Conservation (phyloP, 805 yeast genomes). For the Zygoascus tannicola region DNA sequence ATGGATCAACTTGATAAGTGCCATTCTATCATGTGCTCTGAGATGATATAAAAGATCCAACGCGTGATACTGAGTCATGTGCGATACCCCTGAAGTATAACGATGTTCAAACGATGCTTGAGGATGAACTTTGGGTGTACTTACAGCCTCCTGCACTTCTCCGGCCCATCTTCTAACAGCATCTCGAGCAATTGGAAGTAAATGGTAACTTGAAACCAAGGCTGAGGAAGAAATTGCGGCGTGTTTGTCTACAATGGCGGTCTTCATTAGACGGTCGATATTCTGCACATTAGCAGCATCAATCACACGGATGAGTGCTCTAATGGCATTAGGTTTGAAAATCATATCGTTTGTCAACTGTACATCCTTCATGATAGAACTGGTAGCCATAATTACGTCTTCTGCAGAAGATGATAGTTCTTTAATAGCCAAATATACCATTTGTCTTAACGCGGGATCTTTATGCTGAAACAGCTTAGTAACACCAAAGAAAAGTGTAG, state of each 20-base stretch:
- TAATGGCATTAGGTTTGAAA: conserved; percentile 89
- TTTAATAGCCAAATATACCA: conserved; percentile 88
- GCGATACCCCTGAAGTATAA: conserved; percentile 36
- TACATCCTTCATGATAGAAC: conserved; percentile 95
- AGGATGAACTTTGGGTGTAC: conserved; percentile 40
- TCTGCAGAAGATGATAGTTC: conserved; percentile 77
- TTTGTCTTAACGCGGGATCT: conserved; percentile 77
- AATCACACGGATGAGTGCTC: conserved; percentile 81
- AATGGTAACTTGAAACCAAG: conserved; percentile 78
- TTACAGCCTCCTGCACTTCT: conserved; percentile 87
- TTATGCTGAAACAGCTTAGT: conserved; percentile 92
- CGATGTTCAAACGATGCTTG: conserved; percentile 19
- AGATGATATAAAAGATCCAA: conserved; percentile 81
- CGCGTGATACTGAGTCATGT: conserved; percentile 93
- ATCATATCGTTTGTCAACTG: conserved; percentile 71
- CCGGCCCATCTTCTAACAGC: conserved; percentile 90
- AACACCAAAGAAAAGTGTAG: conserved; percentile 84
- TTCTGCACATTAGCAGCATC: conserved; percentile 82
- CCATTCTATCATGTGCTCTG: conserved; percentile 88
- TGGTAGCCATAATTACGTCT: conserved; percentile 94
- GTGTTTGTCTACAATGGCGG: conserved; percentile 83
- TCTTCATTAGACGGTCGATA: conserved; percentile 84
- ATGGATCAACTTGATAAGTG: conserved; percentile 80
- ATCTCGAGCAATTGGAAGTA: conserved; percentile 81
- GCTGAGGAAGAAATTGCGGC: conserved; percentile 93